Evolutionary conservation across 2,329 filamentous ascomycete species (phyloP).

Genomic region (Cercospora citrullina): DNA sequence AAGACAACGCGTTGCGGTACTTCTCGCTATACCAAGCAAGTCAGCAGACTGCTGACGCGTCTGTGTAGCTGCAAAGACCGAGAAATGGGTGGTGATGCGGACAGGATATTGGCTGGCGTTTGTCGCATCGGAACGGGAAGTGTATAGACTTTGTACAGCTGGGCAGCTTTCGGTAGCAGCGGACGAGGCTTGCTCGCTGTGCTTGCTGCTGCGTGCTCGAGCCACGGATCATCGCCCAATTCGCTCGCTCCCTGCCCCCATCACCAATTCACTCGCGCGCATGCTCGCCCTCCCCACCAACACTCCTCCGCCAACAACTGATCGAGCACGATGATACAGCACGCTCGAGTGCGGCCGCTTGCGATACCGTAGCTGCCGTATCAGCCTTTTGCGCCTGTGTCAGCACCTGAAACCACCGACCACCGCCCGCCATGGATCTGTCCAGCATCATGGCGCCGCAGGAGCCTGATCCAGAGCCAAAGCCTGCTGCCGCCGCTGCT

Average conservation of each 20-base stretch:
- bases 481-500: not conserved
- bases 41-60: not conserved
- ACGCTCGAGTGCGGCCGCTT: not conserved
- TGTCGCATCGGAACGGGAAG: not conserved
- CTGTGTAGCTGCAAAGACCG: not conserved
- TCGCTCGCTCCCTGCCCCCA: not conserved
- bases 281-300: not conserved
- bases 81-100: not conserved
- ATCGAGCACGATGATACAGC: constrained; percentile 5
- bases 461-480: constrained; percentile 12
- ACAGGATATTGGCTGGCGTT: not conserved
- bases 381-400: constrained; percentile 14
- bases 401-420: constrained; percentile 14
- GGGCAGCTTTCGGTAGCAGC: constrained; percentile 1
- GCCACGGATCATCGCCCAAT: constrained; percentile 2
- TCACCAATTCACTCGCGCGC: not conserved
- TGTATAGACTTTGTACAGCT: constrained; percentile 8
- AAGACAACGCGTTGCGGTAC: not conserved
- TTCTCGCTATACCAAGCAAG: not conserved
- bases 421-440: constrained; percentile 12
- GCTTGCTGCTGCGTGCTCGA: not conserved
- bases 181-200: constrained; percentile 1
- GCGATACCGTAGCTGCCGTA: not conserved
- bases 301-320: not conserved
- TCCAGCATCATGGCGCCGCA: constrained; percentile 9